Base-by-base conservation (phyloP, 2,329 filamentous ascomycete species). In the Cordyceps cicadae region DNA sequence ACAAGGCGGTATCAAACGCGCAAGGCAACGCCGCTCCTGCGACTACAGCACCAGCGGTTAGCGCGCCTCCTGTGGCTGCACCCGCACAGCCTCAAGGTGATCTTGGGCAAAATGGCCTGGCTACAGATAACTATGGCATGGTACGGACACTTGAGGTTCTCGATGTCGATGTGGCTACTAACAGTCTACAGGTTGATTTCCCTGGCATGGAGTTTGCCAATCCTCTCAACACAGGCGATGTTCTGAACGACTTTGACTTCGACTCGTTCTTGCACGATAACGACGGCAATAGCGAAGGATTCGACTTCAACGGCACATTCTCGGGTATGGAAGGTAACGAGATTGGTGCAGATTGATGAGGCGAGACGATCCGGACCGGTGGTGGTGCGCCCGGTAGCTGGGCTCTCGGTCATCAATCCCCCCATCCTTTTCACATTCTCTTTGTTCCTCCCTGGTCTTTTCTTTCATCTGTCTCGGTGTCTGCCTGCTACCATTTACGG, bases 191-290 rank as follows among this genome's bases (percentile, higher is more conserved):
- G 70, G 75, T 74, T 69, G 76, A 79, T 61, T 83, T 83, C 60
- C 69, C 68, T 50, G 57, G 66, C 46, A 78, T 87, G 72, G 81
- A 81, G 60, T 81, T 85, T 69, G 76, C 79, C 59, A 82, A 85
- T 64, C 81, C 83, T 2, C 70, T 81, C 29, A 75, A 76, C 63
- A 77, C 78, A 6, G 74, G 73, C 59, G 80, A 87, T 67, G 84
- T 87, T 41, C 75, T 88, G 53, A 84, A 83, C 66, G 85, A 86
- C 64, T 88, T 88, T 66, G 85, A 88, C 64, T 78, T 88, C 65
- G 85, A 88, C 70, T 86, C 85, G 1, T 88, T 88, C 75, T 74
- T 88, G 8, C 83, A 87, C 64, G 78, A 81, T 62, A 76, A 77
- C 63, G 80, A 80, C 52, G 76, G 72, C 39, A 79, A 77, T 46